Evolutionary conservation across 495 filamentous ascomycete species (phyloP).

Genomic region (Neurospora sp.): DNA sequence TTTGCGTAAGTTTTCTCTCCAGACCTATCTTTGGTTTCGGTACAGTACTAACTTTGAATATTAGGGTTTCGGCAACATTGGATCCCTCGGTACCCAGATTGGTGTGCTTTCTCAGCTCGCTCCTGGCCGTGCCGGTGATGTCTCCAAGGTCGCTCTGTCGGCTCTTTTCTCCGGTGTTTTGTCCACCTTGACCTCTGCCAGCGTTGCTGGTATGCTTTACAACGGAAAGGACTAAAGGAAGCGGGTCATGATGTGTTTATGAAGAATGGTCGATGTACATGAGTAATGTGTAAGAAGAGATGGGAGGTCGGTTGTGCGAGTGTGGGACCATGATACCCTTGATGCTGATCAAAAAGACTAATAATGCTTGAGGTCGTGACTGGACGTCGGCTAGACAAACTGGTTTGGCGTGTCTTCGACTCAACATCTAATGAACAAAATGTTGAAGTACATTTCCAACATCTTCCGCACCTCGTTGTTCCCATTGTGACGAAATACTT

Average conservation of each 20-base stretch:
- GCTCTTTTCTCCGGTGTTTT: conserved; percentile 72
- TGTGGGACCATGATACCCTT: not conserved
- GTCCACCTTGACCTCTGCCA: conserved; percentile 69
- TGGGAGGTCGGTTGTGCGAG: not conserved
- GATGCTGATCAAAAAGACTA: not conserved
- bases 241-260: not conserved
- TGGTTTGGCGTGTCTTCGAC: not conserved
- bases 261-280: not conserved
- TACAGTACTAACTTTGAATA: conserved; percentile 49
- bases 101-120: conserved; percentile 75
- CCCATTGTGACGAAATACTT: not conserved
- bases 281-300: not conserved
- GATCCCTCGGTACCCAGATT: conserved; percentile 75
- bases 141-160: conserved; percentile 63
- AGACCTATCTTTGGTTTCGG: not conserved
- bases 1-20: conserved; percentile 53
- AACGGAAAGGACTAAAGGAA: not conserved
- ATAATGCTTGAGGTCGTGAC: not conserved
- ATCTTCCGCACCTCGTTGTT: not conserved
- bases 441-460: not conserved
- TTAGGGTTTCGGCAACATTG: conserved; percentile 74
- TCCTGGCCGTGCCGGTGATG: conserved; percentile 60
- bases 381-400: not conserved
- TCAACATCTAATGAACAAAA: not conserved
- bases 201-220: conserved; percentile 58